A percentile compares a stretch with the other conserved stretches of the same genome.
Conservation (phyloP, 2,329 filamentous ascomycete genomes). For the Eutypella sp. region DNA sequence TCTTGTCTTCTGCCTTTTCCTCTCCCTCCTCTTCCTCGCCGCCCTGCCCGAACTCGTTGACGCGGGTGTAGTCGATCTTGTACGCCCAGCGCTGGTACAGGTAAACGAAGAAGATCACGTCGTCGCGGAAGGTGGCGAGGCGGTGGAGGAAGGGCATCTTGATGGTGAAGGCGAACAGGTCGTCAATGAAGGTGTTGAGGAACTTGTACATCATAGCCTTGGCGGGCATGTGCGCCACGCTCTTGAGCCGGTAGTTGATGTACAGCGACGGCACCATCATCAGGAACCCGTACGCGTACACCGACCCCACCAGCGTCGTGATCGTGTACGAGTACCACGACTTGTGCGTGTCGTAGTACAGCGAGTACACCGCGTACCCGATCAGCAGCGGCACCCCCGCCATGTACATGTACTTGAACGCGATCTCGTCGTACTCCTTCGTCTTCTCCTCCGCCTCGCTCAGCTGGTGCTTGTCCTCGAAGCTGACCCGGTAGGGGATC, state of each 20-base stretch:
- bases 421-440: constrained; percentile 95
- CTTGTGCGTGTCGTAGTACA: constrained; percentile 92
- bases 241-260: constrained; percentile 98
- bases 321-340: constrained; percentile 98
- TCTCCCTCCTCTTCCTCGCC: constrained; percentile 74
- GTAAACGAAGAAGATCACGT: constrained; percentile 98
- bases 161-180: constrained; percentile 97
- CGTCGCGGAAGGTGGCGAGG: constrained; percentile 86
- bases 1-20: constrained; percentile 10
- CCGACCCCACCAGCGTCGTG: constrained; percentile 87
- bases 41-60: constrained; percentile 98
- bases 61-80: constrained; percentile 81
- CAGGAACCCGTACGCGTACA: constrained; percentile 96
- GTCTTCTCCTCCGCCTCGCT: constrained; percentile 96
- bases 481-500: constrained; percentile 74
- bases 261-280: constrained; percentile 99
- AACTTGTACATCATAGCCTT: constrained; percentile 99
- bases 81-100: constrained; percentile 93
- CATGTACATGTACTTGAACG: constrained; percentile 96
- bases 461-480: constrained; percentile 96
- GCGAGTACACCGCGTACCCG: constrained; percentile 85
- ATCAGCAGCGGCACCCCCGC: constrained; percentile 82
- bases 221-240: constrained; percentile 92
- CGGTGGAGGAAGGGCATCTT: constrained; percentile 97
- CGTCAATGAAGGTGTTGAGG: constrained; percentile 97